These are phyloP conservation scores for Cubamyces lactineus DNA, from an alignment of 768 basidiomycete genomes.

Conservation along the genomic window DNA sequence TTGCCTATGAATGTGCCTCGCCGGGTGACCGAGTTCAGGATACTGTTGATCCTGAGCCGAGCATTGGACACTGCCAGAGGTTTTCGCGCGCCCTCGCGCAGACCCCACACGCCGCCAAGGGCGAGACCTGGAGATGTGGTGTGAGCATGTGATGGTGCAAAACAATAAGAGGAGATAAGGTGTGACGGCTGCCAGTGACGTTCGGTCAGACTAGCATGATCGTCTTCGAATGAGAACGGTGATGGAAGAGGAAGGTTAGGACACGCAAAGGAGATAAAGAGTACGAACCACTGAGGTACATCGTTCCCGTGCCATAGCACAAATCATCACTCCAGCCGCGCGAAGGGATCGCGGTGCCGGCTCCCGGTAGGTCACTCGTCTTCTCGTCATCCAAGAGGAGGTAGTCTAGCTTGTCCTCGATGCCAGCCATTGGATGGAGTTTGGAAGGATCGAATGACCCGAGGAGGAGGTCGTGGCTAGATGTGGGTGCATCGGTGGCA, in stretches of 20 bases:
- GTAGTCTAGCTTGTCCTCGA: slow-evolving; percentile 95
- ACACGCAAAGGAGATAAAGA: slow-evolving; percentile 44
- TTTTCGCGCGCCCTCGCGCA: slow-evolving; percentile 90
- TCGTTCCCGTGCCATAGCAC: slow-evolving; percentile 98
- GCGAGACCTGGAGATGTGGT: slow-evolving; percentile 78
- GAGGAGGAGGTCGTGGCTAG: slow-evolving; percentile 76
- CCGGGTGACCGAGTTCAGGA: slow-evolving; percentile 95
- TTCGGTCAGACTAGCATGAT: slow-evolving; percentile 24
- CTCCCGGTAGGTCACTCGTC: slow-evolving; percentile 86
- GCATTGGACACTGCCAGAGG: slow-evolving; percentile 85
- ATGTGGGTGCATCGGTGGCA: slow-evolving; percentile 5
- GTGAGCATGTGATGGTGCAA: slow-evolving; percentile 77
- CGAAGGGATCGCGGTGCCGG: slow-evolving; percentile 88
- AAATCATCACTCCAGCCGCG: slow-evolving; percentile 99
- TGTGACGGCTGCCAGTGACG: slow-evolving; percentile 47
- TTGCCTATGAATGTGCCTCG: slow-evolving; percentile 98
- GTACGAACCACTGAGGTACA: slow-evolving; percentile 95
- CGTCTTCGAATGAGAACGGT: slow-evolving; percentile 24
- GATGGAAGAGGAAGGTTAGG: slow-evolving; percentile 31
- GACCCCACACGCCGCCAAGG: slow-evolving; percentile 93
- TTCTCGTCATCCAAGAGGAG: slow-evolving; percentile 96
- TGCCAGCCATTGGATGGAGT: slow-evolving; percentile 90
- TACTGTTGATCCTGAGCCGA: slow-evolving; percentile 92
- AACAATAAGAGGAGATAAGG: slow-evolving; percentile 86
- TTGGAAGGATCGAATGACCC: slow-evolving; percentile 89